phyloP scores from a whole-genome alignment of 164 flowering plant genomes.

The Sedum album region DNA sequence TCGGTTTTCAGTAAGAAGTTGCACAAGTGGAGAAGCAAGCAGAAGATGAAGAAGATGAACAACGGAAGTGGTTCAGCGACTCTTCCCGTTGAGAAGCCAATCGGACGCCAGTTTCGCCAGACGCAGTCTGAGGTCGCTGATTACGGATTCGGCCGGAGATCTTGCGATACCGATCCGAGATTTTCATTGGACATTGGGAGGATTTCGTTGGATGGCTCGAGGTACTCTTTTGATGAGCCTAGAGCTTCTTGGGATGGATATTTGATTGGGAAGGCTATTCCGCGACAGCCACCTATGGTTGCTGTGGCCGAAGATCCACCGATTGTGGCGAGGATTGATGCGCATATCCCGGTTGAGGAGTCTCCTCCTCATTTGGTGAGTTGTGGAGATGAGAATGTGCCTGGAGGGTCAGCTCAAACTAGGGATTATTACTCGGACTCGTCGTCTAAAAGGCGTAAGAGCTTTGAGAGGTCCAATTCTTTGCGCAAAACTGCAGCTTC shows the following conservation, averaged over 20 bases:
- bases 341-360: conserved; percentile 73
- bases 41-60: conserved; percentile 34
- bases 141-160: conserved; percentile 50
- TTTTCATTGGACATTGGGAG: too few relatives aligned
- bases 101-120: conserved; percentile 28
- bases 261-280: too few relatives aligned
- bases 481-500: conserved; percentile 59
- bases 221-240: conserved; percentile 71
- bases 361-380: conserved; percentile 28
- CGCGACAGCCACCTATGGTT: conserved; percentile 58
- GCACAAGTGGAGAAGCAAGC: conserved; percentile 67
- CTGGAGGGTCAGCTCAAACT: conserved; percentile 85
- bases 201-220: conserved; percentile 26
- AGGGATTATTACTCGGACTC: conserved; percentile 85
- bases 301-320: conserved; percentile 64
- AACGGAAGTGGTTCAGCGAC: conserved; percentile 8
- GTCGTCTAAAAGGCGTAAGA: conserved; percentile 59
- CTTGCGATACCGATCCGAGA: conserved; percentile 44
- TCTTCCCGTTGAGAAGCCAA: conserved; percentile 17
- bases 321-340: conserved; percentile 36
- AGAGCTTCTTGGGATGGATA: conserved; percentile 98
- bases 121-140: conserved; percentile 67
- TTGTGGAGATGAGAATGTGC: conserved; percentile 40
- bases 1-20: conserved; percentile 71
- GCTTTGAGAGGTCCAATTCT: conserved; percentile 68